Conservation (phyloP, 1,284 basidiomycete species). For the Ceratobasidium sp. region DNA sequence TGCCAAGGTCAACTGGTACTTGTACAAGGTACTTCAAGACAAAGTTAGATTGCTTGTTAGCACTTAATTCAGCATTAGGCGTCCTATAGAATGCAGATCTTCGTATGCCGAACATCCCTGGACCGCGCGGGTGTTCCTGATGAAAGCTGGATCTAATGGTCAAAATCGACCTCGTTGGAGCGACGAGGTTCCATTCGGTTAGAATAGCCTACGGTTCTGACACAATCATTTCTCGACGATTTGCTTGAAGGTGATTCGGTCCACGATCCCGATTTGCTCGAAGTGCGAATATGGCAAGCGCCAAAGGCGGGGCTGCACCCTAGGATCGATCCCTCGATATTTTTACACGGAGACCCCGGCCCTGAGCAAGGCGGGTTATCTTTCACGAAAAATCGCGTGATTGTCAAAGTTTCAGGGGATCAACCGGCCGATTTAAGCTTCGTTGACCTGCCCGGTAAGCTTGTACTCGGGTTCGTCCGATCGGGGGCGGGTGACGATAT, state of each 20-base stretch:
- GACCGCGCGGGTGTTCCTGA: slow-evolving; percentile 53
- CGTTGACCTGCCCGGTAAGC: slow-evolving; percentile 60
- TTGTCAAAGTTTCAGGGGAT: slow-evolving; percentile 56
- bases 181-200: slow-evolving; percentile 45
- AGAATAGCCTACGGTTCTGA: slow-evolving; percentile 52
- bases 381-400: slow-evolving; percentile 58
- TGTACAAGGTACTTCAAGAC: slow-evolving; percentile 48
- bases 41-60: background rate
- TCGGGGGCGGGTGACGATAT: too few relatives aligned
- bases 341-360: slow-evolving; percentile 44
- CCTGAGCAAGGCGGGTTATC: slow-evolving; percentile 37
- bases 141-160: slow-evolving; percentile 51
- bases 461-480: too few relatives aligned
- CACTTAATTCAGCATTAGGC: slow-evolving; percentile 44
- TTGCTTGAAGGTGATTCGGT: background rate
- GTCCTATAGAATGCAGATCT: slow-evolving; percentile 55
- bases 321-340: slow-evolving; percentile 41
- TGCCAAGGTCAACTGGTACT: slow-evolving; percentile 53
- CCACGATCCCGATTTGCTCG: background rate
- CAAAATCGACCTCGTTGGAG: slow-evolving; percentile 43
- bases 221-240: slow-evolving; percentile 52
- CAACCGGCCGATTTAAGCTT: slow-evolving; percentile 59
- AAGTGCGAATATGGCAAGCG: slow-evolving; percentile 52
- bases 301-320: slow-evolving; percentile 58
- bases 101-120: slow-evolving; percentile 47